Evolutionary conservation across 2,329 filamentous ascomycete genomes (phyloP).

Genomic region (Aspergillus calidoustus): DNA sequence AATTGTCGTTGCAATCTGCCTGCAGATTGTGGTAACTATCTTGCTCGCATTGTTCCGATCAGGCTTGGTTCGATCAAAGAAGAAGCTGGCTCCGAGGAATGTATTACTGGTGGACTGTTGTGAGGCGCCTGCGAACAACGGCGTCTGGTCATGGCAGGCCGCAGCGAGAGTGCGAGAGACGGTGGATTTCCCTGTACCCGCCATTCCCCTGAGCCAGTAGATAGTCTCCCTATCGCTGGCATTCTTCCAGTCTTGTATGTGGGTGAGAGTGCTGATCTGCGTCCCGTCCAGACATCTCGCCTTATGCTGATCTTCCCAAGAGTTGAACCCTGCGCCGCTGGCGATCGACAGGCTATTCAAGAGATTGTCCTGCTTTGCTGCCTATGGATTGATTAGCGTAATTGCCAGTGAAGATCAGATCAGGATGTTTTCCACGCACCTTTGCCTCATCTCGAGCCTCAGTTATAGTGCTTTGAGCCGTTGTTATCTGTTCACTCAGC

Average conservation of each 20-base stretch:
- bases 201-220: conserved; percentile 40
- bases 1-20: conserved; percentile 19
- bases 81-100: conserved; percentile 36
- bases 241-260: background rate
- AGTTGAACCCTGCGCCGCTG: background rate
- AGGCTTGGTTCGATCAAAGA: conserved; percentile 32
- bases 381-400: background rate
- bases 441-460: background rate
- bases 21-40: conserved; percentile 33
- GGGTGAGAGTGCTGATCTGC: background rate
- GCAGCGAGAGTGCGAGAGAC: conserved; percentile 34
- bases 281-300: background rate
- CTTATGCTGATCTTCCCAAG: background rate
- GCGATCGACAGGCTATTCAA: background rate
- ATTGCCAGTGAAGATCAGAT: too few species aligned
- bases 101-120: conserved; percentile 7
- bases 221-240: conserved; percentile 21
- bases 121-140: background rate
- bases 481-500: background rate
- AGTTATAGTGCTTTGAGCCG: background rate
- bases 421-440: too few species aligned
- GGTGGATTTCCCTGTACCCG: conserved; percentile 41
- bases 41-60: conserved; percentile 25
- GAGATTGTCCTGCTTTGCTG: background rate
- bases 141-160: background rate